phyloP scores from a whole-genome alignment of 176 grass and related monocot genomes.

The Secale cereale region DNA sequence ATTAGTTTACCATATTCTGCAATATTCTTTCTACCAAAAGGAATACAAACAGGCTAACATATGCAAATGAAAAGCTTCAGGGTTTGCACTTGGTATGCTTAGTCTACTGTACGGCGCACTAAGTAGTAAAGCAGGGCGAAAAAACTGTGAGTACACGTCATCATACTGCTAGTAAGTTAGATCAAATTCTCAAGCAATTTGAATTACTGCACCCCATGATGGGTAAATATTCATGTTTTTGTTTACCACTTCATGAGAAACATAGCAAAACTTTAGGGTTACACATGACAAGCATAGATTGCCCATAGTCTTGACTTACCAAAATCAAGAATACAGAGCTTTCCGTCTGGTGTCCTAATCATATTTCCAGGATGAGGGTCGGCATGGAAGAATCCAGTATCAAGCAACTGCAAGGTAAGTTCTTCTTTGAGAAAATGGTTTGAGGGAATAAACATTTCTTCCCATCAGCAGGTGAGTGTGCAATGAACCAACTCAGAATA shows the following conservation, averaged over 20 bases:
- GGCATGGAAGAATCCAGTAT: conserved; percentile 97
- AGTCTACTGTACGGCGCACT: neutral
- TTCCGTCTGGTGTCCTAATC: conserved; percentile 96
- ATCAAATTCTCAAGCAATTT: neutral
- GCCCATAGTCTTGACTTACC: conserved; percentile 48
- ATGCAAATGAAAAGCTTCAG: neutral
- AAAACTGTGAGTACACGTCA: neutral
- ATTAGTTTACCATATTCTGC: neutral
- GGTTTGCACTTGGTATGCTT: neutral
- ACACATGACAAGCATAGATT: neutral
- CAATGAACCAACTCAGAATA: neutral
- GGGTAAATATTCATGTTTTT: neutral
- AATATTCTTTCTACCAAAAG: neutral
- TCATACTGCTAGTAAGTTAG: neutral
- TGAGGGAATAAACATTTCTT: neutral
- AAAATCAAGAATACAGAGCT: conserved; percentile 99
- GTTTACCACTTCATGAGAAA: neutral
- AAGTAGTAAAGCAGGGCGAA: neutral
- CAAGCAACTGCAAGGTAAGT: conserved; percentile 60
- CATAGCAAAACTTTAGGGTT: neutral
- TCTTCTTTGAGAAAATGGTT: neutral
- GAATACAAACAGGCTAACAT: neutral
- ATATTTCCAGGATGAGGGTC: conserved; percentile 99
- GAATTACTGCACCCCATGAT: neutral
- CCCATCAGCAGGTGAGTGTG: neutral